Conservation (phyloP, 768 basidiomycete genomes). For the Mrakia gelida region DNA sequence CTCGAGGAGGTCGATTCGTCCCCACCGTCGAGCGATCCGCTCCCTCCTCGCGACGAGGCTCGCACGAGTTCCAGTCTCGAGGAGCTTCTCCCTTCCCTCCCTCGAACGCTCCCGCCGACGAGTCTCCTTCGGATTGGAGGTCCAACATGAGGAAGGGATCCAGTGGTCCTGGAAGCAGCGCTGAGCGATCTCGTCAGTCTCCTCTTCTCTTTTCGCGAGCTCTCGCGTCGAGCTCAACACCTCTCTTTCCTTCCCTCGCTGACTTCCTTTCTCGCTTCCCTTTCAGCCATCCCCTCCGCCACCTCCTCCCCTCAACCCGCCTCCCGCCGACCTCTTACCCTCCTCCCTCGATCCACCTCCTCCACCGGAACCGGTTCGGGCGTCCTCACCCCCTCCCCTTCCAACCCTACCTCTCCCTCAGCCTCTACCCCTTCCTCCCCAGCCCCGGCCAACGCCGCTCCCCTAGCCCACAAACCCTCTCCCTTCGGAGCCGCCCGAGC, state of each 20-base stretch:
- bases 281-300: constrained; percentile 41
- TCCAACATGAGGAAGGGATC: constrained; percentile 43
- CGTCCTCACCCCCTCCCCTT: constrained; percentile 49
- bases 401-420: too few species aligned
- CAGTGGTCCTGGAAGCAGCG: constrained; percentile 35
- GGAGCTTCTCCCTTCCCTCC: constrained; percentile 22
- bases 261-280: background rate
- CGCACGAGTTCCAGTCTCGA: constrained; percentile 27
- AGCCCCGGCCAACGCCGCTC: too few species aligned
- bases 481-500: constrained; percentile 91
- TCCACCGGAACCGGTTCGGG: constrained; percentile 49
- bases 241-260: constrained; percentile 51
- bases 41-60: constrained; percentile 33
- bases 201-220: background rate
- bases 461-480: constrained; percentile 46
- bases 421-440: too few species aligned
- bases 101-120: constrained; percentile 3
- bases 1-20: constrained; percentile 42
- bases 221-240: background rate
- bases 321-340: constrained; percentile 35
- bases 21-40: constrained; percentile 33
- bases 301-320: constrained; percentile 53
- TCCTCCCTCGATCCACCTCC: constrained; percentile 65
- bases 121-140: constrained; percentile 60
- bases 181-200: constrained; percentile 16